Evolutionary conservation across 83 land plant genomes (phyloP).

Genomic region (Thuja plicata): DNA sequence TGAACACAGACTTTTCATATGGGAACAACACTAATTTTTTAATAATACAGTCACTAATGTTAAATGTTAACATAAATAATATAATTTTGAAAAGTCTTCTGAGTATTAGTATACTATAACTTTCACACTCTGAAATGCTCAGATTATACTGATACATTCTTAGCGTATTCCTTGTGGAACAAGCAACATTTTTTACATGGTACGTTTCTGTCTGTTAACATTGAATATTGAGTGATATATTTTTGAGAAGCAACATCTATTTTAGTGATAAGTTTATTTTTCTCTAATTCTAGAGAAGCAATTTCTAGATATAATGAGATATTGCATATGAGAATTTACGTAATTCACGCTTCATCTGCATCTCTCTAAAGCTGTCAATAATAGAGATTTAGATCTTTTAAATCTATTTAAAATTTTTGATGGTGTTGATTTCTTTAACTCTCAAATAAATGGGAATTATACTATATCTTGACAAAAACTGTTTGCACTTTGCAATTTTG

Average conservation of each 20-base stretch:
- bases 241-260: background rate
- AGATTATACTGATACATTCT: background rate
- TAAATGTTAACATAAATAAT: background rate
- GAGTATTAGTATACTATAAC: background rate
- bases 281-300: background rate
- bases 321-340: background rate
- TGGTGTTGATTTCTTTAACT: background rate
- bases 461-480: background rate
- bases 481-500: conserved; percentile 6
- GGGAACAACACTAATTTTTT: background rate
- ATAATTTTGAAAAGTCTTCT: background rate
- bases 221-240: background rate
- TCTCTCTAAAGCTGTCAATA: background rate
- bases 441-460: background rate
- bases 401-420: background rate
- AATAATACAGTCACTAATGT: background rate
- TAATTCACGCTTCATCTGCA: background rate
- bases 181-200: background rate
- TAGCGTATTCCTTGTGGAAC: background rate
- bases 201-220: background rate
- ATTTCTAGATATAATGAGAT: background rate
- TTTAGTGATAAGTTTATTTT: background rate
- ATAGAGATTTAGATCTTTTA: background rate
- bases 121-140: background rate
- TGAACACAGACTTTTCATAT: too few relatives aligned